A percentile compares a stretch with the other conserved stretches of the same genome.
These are phyloP conservation scores for Truncatella angustata DNA, from an alignment of 2,329 filamentous ascomycete genomes.

Conservation along the genomic window DNA sequence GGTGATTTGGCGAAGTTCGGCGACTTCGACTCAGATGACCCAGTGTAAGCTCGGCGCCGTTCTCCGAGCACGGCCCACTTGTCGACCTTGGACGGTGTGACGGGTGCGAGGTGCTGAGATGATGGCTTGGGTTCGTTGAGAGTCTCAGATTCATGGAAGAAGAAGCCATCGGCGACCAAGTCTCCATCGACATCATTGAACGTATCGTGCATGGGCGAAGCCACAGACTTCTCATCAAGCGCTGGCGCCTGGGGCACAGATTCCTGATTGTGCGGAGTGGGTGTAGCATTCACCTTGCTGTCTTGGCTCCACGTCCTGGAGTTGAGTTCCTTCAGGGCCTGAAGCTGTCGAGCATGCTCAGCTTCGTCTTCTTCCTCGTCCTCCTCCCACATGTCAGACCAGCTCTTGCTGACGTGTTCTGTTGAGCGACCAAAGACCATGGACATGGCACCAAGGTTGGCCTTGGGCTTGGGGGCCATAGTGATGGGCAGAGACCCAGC, in stretches of 20 bases:
- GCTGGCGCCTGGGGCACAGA: slow-evolving; percentile 42
- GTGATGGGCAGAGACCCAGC: slow-evolving; percentile 75
- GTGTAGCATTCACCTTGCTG: slow-evolving; percentile 49
- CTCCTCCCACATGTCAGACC: slow-evolving; percentile 98
- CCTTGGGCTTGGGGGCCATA: slow-evolving; percentile 68
- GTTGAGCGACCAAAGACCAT: slow-evolving; percentile 76
- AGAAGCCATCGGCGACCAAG: slow-evolving; percentile 66
- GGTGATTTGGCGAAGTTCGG: slow-evolving; percentile 44
- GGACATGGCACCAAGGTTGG: slow-evolving; percentile 68
- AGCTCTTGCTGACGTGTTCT: slow-evolving; percentile 91
- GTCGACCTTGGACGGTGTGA: slow-evolving; percentile 47
- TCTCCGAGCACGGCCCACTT: slow-evolving; percentile 91
- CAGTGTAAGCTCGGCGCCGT: slow-evolving; percentile 67
- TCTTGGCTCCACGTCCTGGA: slow-evolving; percentile 78
- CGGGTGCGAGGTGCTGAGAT: slow-evolving; percentile 52
- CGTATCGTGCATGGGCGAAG: slow-evolving; percentile 33
- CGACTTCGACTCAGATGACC: slow-evolving; percentile 49
- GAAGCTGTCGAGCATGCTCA: slow-evolving; percentile 58
- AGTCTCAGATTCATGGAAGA: slow-evolving; percentile 65
- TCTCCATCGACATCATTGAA: slow-evolving; percentile 60
- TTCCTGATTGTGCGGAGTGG: slow-evolving; percentile 37
- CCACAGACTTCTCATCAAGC: slow-evolving; percentile 39
- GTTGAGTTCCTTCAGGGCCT: slow-evolving; percentile 64
- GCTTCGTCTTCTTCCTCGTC: slow-evolving; percentile 76
- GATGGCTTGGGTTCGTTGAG: slow-evolving; percentile 24